Percentiles rank a stretch among this genome's conserved stretches.
These are phyloP conservation scores for Gamsiella multidivaricata DNA, from an alignment of 192 early-diverging fungal genomes.

Conservation along the genomic window DNA sequence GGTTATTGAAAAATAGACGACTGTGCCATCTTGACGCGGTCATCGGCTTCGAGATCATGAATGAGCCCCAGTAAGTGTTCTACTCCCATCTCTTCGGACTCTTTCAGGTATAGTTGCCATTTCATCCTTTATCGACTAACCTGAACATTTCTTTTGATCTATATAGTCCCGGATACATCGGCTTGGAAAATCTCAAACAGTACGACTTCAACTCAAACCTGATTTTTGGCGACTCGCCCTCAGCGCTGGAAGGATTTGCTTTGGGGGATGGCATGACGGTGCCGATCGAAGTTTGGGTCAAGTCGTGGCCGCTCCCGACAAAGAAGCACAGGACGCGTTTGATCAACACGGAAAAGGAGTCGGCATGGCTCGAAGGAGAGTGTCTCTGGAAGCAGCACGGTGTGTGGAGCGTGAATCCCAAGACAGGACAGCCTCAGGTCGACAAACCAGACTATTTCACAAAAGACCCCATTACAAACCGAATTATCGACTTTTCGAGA, in stretches of 20 bases:
- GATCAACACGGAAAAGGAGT: constrained; percentile 67
- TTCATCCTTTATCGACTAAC: neutral
- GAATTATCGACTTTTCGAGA: constrained; percentile 67
- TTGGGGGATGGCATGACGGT: constrained; percentile 76
- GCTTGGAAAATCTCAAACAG: constrained; percentile 62
- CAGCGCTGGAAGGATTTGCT: constrained; percentile 80
- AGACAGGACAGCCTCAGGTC: constrained; percentile 61
- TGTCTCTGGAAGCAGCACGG: constrained; percentile 86
- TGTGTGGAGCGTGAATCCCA: constrained; percentile 72
- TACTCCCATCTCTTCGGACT: too few species aligned
- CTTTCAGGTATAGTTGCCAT: neutral
- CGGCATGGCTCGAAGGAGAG: constrained; percentile 71
- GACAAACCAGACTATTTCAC: constrained; percentile 76
- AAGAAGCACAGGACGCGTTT: constrained; percentile 61
- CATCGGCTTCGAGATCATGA: constrained; percentile 85
- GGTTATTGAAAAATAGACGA: too few species aligned
- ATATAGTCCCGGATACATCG: constrained; percentile 77
- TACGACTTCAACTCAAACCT: constrained; percentile 76
- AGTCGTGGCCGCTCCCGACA: constrained; percentile 82
- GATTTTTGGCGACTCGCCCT: constrained; percentile 76
- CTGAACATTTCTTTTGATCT: constrained; percentile 1
- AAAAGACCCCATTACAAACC: constrained; percentile 65
- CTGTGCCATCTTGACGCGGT: constrained; percentile 72
- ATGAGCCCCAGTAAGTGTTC: constrained; percentile 69
- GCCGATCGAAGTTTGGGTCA: constrained; percentile 80